Conservation (phyloP, 1,139 yeast genomes). For the Lodderomyces oxycetoniae region DNA sequence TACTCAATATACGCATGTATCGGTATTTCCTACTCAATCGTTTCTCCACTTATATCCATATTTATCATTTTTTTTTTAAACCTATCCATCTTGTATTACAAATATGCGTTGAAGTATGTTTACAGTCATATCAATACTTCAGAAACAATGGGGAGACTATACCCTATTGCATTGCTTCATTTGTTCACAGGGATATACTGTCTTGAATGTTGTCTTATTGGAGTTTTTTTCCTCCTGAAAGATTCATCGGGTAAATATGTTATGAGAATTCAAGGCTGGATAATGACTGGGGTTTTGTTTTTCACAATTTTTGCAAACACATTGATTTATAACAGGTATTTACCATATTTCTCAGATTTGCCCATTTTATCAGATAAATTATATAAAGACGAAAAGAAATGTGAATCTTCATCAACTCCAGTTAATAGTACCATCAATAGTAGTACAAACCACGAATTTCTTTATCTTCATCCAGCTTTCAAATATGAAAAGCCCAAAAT, state of each 20-base stretch:
- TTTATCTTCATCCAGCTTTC: slow-evolving; percentile 33
- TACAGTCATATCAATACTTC: slow-evolving; percentile 45
- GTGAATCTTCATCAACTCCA: slow-evolving; percentile 4
- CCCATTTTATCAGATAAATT: slow-evolving; percentile 26
- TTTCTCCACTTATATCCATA: slow-evolving; percentile 71
- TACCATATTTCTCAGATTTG: slow-evolving; percentile 24
- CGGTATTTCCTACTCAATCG: slow-evolving; percentile 68
- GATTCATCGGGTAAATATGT: slow-evolving; percentile 35
- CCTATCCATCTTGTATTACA: slow-evolving; percentile 59
- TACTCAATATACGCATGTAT: slow-evolving; percentile 74
- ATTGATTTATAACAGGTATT: slow-evolving; percentile 27
- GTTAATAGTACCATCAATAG: neutral
- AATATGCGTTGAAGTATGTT: slow-evolving; percentile 59
- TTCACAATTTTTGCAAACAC: slow-evolving; percentile 32
- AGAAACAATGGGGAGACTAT: slow-evolving; percentile 67
- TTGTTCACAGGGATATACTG: slow-evolving; percentile 76
- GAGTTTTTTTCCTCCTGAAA: slow-evolving; percentile 60
- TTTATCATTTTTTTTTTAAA: slow-evolving; percentile 57
- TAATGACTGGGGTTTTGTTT: slow-evolving; percentile 42
- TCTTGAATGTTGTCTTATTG: slow-evolving; percentile 71
- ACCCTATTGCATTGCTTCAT: slow-evolving; percentile 71
- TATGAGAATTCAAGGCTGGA: slow-evolving; percentile 37
- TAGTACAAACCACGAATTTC: slow-evolving; percentile 16
- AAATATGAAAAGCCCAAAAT: slow-evolving; percentile 30
- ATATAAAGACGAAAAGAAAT: slow-evolving; percentile 6